Conservation (phyloP, 2,329 filamentous ascomycete genomes). For the Ceratocystis albifundus region DNA sequence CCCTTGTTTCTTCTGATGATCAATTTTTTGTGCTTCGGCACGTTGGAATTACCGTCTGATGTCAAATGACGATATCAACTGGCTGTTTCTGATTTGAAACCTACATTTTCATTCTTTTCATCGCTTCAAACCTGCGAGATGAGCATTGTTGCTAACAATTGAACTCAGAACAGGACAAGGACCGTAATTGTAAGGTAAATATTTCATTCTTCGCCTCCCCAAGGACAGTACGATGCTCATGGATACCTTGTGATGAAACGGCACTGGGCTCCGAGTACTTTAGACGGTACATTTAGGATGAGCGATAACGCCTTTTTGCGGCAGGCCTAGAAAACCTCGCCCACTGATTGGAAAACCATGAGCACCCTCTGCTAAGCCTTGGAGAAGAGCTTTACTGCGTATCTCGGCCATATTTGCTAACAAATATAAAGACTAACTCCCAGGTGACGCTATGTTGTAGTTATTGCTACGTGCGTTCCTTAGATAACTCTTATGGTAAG, state of each 20-base stretch:
- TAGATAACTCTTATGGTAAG: constrained; percentile 18
- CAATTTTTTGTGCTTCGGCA: constrained; percentile 48
- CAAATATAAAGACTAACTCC: neutral
- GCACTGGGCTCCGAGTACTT: constrained; percentile 88
- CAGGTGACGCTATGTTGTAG: neutral
- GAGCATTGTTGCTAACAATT: constrained; percentile 29
- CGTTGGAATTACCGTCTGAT: constrained; percentile 96
- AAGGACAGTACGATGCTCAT: constrained; percentile 6
- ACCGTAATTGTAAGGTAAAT: constrained; percentile 21
- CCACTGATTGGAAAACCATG: constrained; percentile 56
- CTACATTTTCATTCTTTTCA: neutral
- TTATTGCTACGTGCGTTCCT: no score
- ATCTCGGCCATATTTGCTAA: neutral
- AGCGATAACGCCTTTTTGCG: constrained; percentile 81
- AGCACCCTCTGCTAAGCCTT: neutral
- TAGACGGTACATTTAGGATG: constrained; percentile 41
- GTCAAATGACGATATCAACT: constrained; percentile 65
- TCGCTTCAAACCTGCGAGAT: neutral
- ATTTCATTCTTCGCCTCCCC: constrained; percentile 22
- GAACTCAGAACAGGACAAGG: constrained; percentile 23
- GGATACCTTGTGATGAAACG: constrained; percentile 59
- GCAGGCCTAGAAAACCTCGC: constrained; percentile 99
- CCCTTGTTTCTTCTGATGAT: constrained; percentile 39
- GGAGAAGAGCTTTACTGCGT: neutral
- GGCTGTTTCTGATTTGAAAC: constrained; percentile 64